Evolutionary conservation across 192 early-diverging fungal species (phyloP), one percentile per base, ranked within the genome.

Genomic region (Backusella liffmaniae): DNA sequence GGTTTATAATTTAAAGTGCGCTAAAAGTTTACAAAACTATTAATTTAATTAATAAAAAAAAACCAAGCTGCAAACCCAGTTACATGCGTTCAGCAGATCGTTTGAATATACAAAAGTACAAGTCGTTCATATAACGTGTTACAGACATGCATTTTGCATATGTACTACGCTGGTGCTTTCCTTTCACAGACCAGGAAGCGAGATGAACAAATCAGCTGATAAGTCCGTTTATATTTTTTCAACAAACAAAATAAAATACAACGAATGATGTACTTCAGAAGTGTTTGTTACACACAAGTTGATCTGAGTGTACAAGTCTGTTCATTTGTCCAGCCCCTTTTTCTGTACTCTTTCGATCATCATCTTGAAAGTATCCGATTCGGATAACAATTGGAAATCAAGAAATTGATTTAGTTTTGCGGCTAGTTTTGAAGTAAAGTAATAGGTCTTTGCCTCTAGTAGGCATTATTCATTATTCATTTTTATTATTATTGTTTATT

Each of bases 271-370:
- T 49, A 29, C 10, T 59, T 1, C 3, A 59, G 13, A 10, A 29
- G 2, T 62, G 2, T 62, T 62, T 62, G 56, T 62, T 29, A 62
- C 56, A 59, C 56, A 29, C n/a, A 62, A 62, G 56, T 3, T 62
- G 56, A 62, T 62, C 56, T 62, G 23, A 62, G 56, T 62, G 56
- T 29, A 62, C 56, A 62, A 12, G 56, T 62, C 56, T 23, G 56
- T 62, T 62, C 56, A 62, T 62, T 62, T 62, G 23, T 62, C 26
- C 26, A 62, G 56, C 56, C 56, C 56, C 56, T 62, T 62, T 62
- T 59, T 26, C 29, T 62, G 26, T 29, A 29, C 56, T 62, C 26
- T 26, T 13, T 56, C 21, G n/a, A 56, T 10, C 53, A 23, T 23
- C 8, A 56, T 56, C 9, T 56, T 62, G 56, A 29, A 29, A 62